A percentile compares a stretch with the other conserved stretches of the same genome.
Evolutionary conservation across 371 early-diverging fungal genomes (phyloP).

Genomic region (Lichtheimia ramosa): DNA sequence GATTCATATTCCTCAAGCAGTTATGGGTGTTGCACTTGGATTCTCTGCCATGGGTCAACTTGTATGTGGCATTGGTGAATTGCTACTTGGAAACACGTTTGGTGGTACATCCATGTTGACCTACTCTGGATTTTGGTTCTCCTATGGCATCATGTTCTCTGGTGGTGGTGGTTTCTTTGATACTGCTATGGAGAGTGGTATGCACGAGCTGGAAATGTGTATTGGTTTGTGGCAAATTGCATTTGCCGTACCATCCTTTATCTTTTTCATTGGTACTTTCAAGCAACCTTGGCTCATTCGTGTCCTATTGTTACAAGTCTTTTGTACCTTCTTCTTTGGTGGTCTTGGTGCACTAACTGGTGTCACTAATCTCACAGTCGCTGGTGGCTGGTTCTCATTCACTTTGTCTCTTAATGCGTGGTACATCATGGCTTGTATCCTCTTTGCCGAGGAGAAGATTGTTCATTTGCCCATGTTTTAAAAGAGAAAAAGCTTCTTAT

Average conservation of each 20-base stretch:
- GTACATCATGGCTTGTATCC: constrained; percentile 21
- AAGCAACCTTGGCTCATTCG: constrained; percentile 25
- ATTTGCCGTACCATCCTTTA: constrained; percentile 24
- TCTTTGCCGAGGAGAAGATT: constrained; percentile 23
- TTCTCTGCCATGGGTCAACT: constrained; percentile 30
- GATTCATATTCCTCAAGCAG: constrained; percentile 22
- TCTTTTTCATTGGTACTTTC: constrained; percentile 34
- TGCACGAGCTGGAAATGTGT: constrained; percentile 12
- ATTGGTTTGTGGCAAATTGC: constrained; percentile 21
- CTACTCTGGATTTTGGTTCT: constrained; percentile 36
- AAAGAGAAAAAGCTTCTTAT: too few species aligned
- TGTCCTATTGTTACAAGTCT: constrained; percentile 22
- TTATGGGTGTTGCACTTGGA: constrained; percentile 27
- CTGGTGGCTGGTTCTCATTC: constrained; percentile 34
- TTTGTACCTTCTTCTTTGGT: constrained; percentile 25
- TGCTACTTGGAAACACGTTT: constrained; percentile 26
- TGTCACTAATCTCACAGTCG: constrained; percentile 11
- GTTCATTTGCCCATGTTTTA: constrained; percentile 18
- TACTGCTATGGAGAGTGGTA: constrained; percentile 12
- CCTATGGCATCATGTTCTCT: constrained; percentile 33
- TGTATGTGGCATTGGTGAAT: constrained; percentile 21
- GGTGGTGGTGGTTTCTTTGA: constrained; percentile 22
- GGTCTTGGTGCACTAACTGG: constrained; percentile 22
- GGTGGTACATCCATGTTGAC: constrained; percentile 23
- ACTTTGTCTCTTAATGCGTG: constrained; percentile 22